Conservation (phyloP, 1,284 basidiomycete species). For the Testicularia cyperi region DNA sequence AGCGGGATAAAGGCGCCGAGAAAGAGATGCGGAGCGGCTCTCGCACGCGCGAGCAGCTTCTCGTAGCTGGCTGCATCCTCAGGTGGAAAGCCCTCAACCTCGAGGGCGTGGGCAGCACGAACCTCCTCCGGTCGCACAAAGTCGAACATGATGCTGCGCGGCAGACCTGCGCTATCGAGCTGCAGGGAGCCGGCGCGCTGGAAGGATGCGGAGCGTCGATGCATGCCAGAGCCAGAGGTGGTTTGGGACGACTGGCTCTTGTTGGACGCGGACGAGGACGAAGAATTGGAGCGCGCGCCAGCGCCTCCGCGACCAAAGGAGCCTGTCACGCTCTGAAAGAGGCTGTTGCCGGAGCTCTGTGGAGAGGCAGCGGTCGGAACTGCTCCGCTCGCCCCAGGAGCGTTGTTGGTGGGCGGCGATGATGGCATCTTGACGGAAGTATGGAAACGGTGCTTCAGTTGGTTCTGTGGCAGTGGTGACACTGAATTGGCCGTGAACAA, state of each 20-base stretch:
- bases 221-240: too few relatives aligned
- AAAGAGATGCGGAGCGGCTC: slow-evolving; percentile 52
- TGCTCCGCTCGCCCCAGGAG: too few relatives aligned
- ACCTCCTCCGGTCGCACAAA: slow-evolving; percentile 47
- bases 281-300: slow-evolving; percentile 30
- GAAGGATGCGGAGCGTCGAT: too few relatives aligned
- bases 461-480: too few relatives aligned
- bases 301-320: too few relatives aligned
- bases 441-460: too few relatives aligned
- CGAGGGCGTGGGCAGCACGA: slow-evolving; percentile 39
- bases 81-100: slow-evolving; percentile 32
- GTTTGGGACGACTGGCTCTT: slow-evolving; percentile 26
- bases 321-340: slow-evolving; percentile 42
- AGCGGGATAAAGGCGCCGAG: slow-evolving; percentile 49
- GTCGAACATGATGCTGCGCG: slow-evolving; percentile 44
- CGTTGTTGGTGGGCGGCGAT: too few relatives aligned
- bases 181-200: slow-evolving; percentile 3
- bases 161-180: slow-evolving; percentile 18
- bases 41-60: slow-evolving; percentile 42
- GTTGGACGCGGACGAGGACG: slow-evolving; percentile 29
- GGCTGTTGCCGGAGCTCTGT: too few relatives aligned
- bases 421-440: too few relatives aligned
- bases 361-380: too few relatives aligned
- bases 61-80: slow-evolving; percentile 52
- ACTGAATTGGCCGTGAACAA: too few relatives aligned